Evolutionary conservation across 2,329 filamentous ascomycete species (phyloP), one percentile per base, ranked within the genome.

Genomic region (Cordyceps militaris): DNA sequence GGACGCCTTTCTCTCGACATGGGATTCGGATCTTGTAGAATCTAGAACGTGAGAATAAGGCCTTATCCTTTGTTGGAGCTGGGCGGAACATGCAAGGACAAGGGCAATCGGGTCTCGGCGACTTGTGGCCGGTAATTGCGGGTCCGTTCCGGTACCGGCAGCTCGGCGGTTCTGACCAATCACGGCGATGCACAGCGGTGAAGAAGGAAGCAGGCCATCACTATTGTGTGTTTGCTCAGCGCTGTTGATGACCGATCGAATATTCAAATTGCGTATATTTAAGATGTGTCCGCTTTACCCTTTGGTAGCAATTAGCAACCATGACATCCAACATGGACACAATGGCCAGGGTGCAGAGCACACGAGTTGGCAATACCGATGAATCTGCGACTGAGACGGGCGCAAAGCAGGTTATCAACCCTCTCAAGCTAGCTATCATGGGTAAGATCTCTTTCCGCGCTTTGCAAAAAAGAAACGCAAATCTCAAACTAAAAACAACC

Each of bases 361-460:
- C 62, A 60, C 6, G 65, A 66, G 36, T 61, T 56, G 14, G 47
- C 64, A 70, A 58, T n/a, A 3, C 8, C 7, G n/a, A 34, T 21
- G 7, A 30, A n/a, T 10, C 21, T 8, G 10, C 32, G 14, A 13
- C 48, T 6, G 48, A 51, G 32, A 51, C 48, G 3, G 32, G 21
- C 11, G 21, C 13, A 13, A 10, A n/a, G 2, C 24, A n/a, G 48
- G 38, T 51, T 9, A 38, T 38, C 10, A 24, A 28, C 19, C 64
- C n/a, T n/a, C n/a, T n/a, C 69, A 3, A 70, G 69, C 16, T 69
- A 68, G 44, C 62, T 71, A 24, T 68, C 69, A 23, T 52, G 62
- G 49, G 67, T 68, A 57, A 42, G 65, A 51, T 24, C 2, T 3
- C 16, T 3, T 6, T 34, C 3, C 14, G 10, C 14, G 10, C 34